A percentile compares a stretch with the other conserved stretches of the same genome.
These are phyloP conservation scores for Conoideocrella luteorostrata DNA, from an alignment of 2,329 filamentous ascomycete genomes.

Conservation along the genomic window DNA sequence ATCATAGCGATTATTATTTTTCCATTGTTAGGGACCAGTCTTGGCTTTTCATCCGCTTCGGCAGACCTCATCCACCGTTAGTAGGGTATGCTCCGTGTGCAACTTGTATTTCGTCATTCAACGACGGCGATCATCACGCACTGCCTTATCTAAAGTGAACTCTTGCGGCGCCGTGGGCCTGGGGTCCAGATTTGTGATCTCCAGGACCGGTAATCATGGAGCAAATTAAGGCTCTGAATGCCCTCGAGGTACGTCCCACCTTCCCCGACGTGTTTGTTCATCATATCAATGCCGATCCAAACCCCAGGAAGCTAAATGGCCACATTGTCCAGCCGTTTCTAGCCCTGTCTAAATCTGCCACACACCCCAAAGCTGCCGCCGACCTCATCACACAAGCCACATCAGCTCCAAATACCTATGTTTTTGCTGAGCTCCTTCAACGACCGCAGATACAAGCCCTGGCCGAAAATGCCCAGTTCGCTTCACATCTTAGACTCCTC, in stretches of 20 bases:
- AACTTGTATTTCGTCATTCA: too few relatives aligned
- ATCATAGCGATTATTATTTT: too few relatives aligned
- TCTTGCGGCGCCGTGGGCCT: not conserved
- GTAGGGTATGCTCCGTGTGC: too few relatives aligned
- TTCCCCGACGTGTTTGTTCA: not conserved
- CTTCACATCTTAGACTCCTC: conserved; percentile 61
- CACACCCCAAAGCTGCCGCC: conserved; percentile 73
- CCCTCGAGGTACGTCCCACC: conserved; percentile 46
- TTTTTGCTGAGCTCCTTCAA: conserved; percentile 90
- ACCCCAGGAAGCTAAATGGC: not conserved
- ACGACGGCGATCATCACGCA: too few relatives aligned
- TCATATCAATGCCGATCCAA: too few relatives aligned
- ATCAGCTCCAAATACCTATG: conserved; percentile 79
- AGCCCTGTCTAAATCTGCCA: conserved; percentile 78
- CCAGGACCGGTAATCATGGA: conserved; percentile 52
- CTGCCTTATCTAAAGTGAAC: not conserved
- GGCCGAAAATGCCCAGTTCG: conserved; percentile 52
- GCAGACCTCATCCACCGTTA: too few relatives aligned
- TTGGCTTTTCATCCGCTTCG: too few relatives aligned
- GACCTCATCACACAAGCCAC: conserved; percentile 85
- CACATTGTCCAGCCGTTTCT: conserved; percentile 70
- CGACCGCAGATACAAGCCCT: conserved; percentile 74
- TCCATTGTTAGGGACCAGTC: too few relatives aligned
- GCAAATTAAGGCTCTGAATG: conserved; percentile 61
- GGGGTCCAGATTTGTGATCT: conserved; percentile 7